A percentile compares a stretch with the other conserved stretches of the same genome.
Evolutionary conservation across 768 basidiomycete species (phyloP).

Genomic region (Boletellus ananas): DNA sequence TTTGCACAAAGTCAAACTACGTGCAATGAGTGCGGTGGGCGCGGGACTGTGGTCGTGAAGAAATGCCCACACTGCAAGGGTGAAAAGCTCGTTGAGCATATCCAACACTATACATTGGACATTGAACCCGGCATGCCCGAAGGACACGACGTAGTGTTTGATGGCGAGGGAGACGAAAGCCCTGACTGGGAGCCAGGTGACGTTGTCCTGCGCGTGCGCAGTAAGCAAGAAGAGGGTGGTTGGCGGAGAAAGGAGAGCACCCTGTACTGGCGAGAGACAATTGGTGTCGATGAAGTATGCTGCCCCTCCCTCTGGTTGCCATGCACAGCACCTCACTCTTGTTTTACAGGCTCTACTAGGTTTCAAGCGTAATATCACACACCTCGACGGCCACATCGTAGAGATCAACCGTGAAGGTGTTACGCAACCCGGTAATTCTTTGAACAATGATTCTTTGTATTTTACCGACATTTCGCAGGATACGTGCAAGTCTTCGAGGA

Average conservation of each 20-base stretch:
- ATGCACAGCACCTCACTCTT: neutral
- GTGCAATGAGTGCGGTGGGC: slow-evolving; percentile 81
- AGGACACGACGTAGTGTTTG: slow-evolving; percentile 87
- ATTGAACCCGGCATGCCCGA: slow-evolving; percentile 88
- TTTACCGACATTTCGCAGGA: slow-evolving; percentile 42
- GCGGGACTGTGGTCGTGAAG: slow-evolving; percentile 73
- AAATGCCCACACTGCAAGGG: slow-evolving; percentile 82
- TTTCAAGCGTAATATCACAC: slow-evolving; percentile 88
- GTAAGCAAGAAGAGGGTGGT: slow-evolving; percentile 69
- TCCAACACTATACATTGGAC: slow-evolving; percentile 80
- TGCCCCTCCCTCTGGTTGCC: neutral
- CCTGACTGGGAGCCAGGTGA: slow-evolving; percentile 97
- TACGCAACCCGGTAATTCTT: slow-evolving; percentile 78
- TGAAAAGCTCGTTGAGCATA: slow-evolving; percentile 75
- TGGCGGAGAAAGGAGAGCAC: slow-evolving; percentile 89
- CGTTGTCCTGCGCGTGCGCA: slow-evolving; percentile 80
- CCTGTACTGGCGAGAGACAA: slow-evolving; percentile 88
- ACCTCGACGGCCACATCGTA: slow-evolving; percentile 84
- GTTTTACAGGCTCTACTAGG: slow-evolving; percentile 83
- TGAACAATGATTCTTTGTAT: neutral
- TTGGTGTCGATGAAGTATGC: slow-evolving; percentile 80
- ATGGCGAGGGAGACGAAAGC: slow-evolving; percentile 95
- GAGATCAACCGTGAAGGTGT: slow-evolving; percentile 68
- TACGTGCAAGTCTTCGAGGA: slow-evolving; percentile 81
- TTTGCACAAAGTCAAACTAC: slow-evolving; percentile 82